Conservation (phyloP, 768 basidiomycete species). For the Tylopilus sp. region DNA sequence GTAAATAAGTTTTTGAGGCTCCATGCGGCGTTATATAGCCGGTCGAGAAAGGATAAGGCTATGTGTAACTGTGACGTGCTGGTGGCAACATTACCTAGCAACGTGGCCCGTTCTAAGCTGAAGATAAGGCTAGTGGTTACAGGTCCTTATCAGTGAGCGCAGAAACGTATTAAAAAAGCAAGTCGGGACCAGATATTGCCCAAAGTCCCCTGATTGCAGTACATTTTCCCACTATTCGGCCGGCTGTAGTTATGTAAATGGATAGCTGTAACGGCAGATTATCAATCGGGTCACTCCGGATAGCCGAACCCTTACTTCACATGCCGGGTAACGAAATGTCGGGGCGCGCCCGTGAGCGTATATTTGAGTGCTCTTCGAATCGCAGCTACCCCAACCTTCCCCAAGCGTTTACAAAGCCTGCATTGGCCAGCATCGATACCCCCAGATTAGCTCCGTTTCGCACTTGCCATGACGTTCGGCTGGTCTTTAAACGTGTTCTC, state of each 20-base stretch:
- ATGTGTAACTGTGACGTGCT: not conserved
- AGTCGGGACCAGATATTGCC: not conserved
- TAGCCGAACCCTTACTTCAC: too few species aligned
- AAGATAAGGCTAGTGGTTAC: not conserved
- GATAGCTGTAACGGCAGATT: not conserved
- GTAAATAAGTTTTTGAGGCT: too few species aligned
- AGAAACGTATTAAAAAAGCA: not conserved
- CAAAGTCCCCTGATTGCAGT: not conserved
- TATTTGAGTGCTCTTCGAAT: not conserved
- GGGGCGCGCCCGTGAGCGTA: not conserved
- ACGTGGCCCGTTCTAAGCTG: not conserved
- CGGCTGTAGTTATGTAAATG: not conserved
- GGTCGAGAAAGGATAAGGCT: not conserved
- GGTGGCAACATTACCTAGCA: not conserved
- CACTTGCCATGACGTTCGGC: constrained; percentile 9
- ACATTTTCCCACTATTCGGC: not conserved
- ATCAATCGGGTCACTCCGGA: too few species aligned
- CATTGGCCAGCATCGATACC: not conserved
- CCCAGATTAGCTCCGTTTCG: not conserved
- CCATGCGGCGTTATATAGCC: not conserved
- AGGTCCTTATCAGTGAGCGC: not conserved
- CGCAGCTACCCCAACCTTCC: not conserved
- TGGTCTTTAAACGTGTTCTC: not conserved
- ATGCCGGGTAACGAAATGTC: not conserved
- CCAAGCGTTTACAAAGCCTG: not conserved